Evolutionary conservation across 495 filamentous ascomycete genomes (phyloP).

Genomic region (Aspergillus sclerotioniger): DNA sequence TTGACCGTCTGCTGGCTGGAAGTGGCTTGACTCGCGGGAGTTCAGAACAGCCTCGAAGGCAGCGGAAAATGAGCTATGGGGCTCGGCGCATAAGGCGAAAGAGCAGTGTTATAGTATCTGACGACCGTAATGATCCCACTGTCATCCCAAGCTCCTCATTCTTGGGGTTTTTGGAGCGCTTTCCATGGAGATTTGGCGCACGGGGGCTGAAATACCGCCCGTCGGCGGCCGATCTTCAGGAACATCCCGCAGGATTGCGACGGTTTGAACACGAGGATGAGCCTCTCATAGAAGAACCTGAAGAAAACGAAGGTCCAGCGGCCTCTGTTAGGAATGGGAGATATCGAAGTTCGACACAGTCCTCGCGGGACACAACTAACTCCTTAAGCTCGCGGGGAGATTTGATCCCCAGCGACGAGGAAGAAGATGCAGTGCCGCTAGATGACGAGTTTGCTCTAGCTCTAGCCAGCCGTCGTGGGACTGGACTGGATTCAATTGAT

Average conservation of each 20-base stretch:
- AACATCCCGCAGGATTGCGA: slow-evolving; percentile 65
- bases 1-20: slow-evolving; percentile 82
- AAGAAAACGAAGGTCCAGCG: slow-evolving; percentile 37
- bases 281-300: slow-evolving; percentile 66
- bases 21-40: slow-evolving; percentile 53
- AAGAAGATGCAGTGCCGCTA: slow-evolving; percentile 86
- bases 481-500: slow-evolving; percentile 62
- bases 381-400: slow-evolving; percentile 92
- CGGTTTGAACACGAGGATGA: slow-evolving; percentile 58
- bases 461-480: slow-evolving; percentile 61
- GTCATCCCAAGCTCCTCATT: slow-evolving; percentile 85
- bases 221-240: slow-evolving; percentile 84
- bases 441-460: slow-evolving; percentile 90
- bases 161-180: slow-evolving; percentile 78
- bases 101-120: slow-evolving; percentile 60
- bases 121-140: slow-evolving; percentile 72
- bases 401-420: slow-evolving; percentile 90
- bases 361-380: slow-evolving; percentile 80
- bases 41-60: slow-evolving; percentile 66
- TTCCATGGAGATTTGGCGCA: slow-evolving; percentile 84
- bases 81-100: slow-evolving; percentile 61
- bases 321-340: slow-evolving; percentile 46
- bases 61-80: slow-evolving; percentile 86
- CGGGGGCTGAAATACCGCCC: slow-evolving; percentile 81
- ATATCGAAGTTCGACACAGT: slow-evolving; percentile 74